Evolutionary conservation across 768 basidiomycete species (phyloP).

Genomic region (Atractiella rhizophila): DNA sequence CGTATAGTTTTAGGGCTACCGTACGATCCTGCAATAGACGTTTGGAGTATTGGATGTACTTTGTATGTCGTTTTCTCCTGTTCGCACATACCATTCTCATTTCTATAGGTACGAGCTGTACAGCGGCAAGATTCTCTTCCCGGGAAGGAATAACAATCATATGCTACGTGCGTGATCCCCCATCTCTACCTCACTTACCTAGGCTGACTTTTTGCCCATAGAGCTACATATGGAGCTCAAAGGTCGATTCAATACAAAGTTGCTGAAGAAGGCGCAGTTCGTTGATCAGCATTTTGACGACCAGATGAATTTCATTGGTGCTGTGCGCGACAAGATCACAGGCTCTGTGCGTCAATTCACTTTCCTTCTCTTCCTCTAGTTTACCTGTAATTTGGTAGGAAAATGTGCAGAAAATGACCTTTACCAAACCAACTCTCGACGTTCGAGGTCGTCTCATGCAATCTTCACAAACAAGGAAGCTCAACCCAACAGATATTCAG

Average conservation of each 20-base stretch:
- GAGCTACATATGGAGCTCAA: slow-evolving; percentile 88
- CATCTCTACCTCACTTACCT: too few relatives aligned
- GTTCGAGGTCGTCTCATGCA: slow-evolving; percentile 61
- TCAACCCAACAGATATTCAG: slow-evolving; percentile 73
- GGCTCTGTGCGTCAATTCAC: slow-evolving; percentile 40
- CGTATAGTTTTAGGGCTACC: slow-evolving; percentile 66
- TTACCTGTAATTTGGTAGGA: slow-evolving; percentile 31
- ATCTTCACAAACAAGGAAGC: slow-evolving; percentile 37
- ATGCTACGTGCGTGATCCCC: too few relatives aligned
- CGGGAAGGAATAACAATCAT: slow-evolving; percentile 87
- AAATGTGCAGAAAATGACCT: slow-evolving; percentile 49
- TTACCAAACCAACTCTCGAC: slow-evolving; percentile 59
- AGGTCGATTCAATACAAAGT: slow-evolving; percentile 71
- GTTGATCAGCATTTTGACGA: slow-evolving; percentile 83
- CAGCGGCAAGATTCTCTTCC: slow-evolving; percentile 91
- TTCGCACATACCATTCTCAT: slow-evolving; percentile 2
- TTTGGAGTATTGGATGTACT: slow-evolving; percentile 95
- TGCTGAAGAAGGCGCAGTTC: slow-evolving; percentile 85
- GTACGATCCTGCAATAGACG: slow-evolving; percentile 75
- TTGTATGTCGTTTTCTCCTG: slow-evolving; percentile 44
- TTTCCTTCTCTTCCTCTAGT: neutral
- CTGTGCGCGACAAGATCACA: slow-evolving; percentile 61
- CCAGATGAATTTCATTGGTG: slow-evolving; percentile 50
- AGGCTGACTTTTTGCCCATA: too few relatives aligned
- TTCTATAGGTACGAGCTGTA: slow-evolving; percentile 27